Evolutionary conservation across 106 monocot species (phyloP), one percentile per base, ranked within the genome.

Genomic region (Xerophyta viscosa): DNA sequence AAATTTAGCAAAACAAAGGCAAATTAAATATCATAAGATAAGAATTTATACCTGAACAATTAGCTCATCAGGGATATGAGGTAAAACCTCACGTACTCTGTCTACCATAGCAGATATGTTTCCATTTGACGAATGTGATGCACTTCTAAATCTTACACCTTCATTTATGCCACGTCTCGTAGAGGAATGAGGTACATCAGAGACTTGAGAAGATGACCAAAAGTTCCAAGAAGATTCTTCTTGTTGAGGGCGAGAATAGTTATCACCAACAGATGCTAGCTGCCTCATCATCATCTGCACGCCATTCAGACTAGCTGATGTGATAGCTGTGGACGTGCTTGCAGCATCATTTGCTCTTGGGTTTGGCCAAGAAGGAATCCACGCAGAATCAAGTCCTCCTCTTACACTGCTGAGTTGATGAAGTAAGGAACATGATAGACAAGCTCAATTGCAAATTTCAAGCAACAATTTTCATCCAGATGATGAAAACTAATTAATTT

Each of bases 221-320:
- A 79, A 26, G 58, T 70, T 86, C 91, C 91, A 92, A 27, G 71
- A 0, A 25, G 67, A 25, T 53, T 75, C 68, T 50, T 82, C 82
- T 7, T 62, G 26, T 0, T 68, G 54, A 46, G 62, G 45, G 59
- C 75, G 85, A 18, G 76, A 53, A 51, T 81, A 89, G 44, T 69
- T 69, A 59, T 89, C 81, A 26, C 82, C 53, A 22, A 80, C 79
- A 36, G 96, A 86, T 27, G 90, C 66, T 15, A 98, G 62, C 54
- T 90, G 98, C 60, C 98, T 82, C 85, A 98, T 86, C 90, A 98
- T 98, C 82, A 89, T 56, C 69, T 90, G 90, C 7, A 98, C 82
- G 41, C 98, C 74, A 68, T 58, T 75, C 20, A 98, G 68, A 17
- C 98, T 77, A 43, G 54, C 74, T 17, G 96, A 71, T 45, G 71